Evolutionary conservation across 805 yeast genomes (phyloP), one percentile per base, ranked within the genome.

Genomic region (Jamesozyma piceae): DNA sequence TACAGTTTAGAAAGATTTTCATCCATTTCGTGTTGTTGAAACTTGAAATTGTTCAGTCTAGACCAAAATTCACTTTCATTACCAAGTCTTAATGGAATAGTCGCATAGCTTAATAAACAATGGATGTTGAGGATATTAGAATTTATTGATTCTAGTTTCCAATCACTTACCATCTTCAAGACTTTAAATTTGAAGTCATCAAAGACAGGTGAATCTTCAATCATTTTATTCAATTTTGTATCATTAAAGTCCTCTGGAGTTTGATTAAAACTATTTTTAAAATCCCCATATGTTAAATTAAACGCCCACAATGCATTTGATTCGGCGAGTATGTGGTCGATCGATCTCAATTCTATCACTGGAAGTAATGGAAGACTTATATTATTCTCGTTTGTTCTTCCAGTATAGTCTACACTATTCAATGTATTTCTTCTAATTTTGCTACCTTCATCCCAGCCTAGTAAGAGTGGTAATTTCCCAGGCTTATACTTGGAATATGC

Each of bases 221-320:
- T 14, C 17, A 37, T 19, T 13, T 27, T 32, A 4, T 18, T 20
- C 13, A 27, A 10, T 15, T 13, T 3, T 3, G 51, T 28, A 22
- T 35, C 52, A 26, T 65, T 69, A 10, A 82, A 60, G 22, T 66
- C 60, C 0, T 61, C 51, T 0, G 80, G 80, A 36, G 65, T 59
- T 28, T 59, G 54, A 18, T 72, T 58, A 20, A 76, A 45, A 13
- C 76, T 64, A 51, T 71, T 78, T 2, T 73, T 71, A 4, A 41
- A 22, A 4, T 58, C 53, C 22, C 64, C 65, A 31, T 37, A 47
- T 34, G 55, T 60, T 11, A 60, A 35, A 47, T 56, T 54, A 42
- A 59, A 62, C 19, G 54, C 54, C 79, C 94, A 76, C 5, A 90
- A 44, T 0, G 97, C 97, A 45, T 77, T 71, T 0, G 90, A 77